These are phyloP conservation scores for Cystobasidium sp. DNA, from an alignment of 1,284 basidiomycete genomes.

Conservation along the genomic window DNA sequence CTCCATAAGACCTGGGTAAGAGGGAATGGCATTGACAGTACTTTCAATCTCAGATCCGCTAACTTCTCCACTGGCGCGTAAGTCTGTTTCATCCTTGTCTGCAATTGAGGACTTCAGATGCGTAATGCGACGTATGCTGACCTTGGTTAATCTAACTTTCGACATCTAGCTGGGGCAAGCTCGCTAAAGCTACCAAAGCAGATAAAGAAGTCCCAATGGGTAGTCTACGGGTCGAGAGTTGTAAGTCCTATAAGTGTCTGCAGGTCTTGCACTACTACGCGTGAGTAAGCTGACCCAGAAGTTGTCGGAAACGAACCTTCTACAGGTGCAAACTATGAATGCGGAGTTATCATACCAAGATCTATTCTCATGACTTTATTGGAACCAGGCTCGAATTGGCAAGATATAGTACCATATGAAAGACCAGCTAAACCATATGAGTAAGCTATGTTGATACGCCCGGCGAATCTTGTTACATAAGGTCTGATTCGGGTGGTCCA, in stretches of 20 bases:
- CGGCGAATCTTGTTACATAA: not conserved
- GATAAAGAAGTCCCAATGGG: conserved; percentile 8
- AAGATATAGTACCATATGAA: conserved; percentile 44
- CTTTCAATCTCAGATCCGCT: conserved; percentile 38
- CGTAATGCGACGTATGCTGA: not conserved
- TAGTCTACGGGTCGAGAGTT: conserved; percentile 13
- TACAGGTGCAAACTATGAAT: conserved; percentile 43
- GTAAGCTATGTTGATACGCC: not conserved
- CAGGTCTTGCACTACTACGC: no score
- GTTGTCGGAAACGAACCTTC: not conserved
- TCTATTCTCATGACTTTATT: conserved; percentile 31
- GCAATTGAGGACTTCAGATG: not conserved
- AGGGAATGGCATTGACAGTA: not conserved
- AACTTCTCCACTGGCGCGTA: conserved; percentile 44
- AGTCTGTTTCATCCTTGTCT: not conserved
- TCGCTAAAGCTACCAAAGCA: conserved; percentile 21
- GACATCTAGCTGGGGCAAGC: conserved; percentile 29
- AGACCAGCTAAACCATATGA: conserved; percentile 41
- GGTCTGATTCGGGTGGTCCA: not conserved
- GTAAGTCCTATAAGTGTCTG: not conserved
- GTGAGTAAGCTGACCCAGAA: no score
- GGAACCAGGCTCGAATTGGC: conserved; percentile 44
- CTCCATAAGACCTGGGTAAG: not conserved
- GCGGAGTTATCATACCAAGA: conserved; percentile 44
- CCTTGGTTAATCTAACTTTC: not conserved